Evolutionary conservation across 2,329 filamentous ascomycete genomes (phyloP).

Genomic region (Thielaviopsis punctulata): DNA sequence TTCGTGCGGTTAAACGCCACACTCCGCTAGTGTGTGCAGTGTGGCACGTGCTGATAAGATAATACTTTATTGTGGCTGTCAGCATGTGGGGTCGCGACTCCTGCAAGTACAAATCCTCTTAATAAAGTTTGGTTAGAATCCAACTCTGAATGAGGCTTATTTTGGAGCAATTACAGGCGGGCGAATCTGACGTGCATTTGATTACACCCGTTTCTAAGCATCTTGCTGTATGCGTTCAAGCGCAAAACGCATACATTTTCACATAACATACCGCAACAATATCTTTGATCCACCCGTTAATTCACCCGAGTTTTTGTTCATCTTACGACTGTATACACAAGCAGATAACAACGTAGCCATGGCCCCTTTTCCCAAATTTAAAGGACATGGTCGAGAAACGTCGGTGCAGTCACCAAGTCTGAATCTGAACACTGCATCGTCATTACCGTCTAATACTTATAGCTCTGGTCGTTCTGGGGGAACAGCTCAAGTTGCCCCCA

Average conservation of each 20-base stretch:
- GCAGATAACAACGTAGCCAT: neutral
- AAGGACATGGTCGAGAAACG: conserved; percentile 2
- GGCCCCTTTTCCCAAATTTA: conserved; percentile 8
- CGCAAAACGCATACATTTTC: neutral
- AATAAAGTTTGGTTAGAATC: neutral
- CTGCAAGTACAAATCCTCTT: no score
- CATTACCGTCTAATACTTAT: neutral
- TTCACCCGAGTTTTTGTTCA: neutral
- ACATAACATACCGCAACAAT: no score
- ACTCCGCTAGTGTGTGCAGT: neutral
- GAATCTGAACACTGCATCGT: neutral
- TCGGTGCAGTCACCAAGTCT: neutral
- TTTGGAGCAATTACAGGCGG: neutral
- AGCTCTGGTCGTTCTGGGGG: neutral
- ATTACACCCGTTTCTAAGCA: neutral
- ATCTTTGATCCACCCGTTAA: neutral
- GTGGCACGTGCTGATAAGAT: conserved; percentile 7
- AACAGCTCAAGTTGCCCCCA: neutral
- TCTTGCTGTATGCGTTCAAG: no score
- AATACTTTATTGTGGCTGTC: neutral
- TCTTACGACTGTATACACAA: neutral
- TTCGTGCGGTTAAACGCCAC: conserved; percentile 10
- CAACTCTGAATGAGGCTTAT: neutral
- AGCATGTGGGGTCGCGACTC: neutral
- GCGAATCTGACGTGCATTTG: neutral